Conservation (phyloP, 208 protist species). For the Leishmania mexicana region DNA sequence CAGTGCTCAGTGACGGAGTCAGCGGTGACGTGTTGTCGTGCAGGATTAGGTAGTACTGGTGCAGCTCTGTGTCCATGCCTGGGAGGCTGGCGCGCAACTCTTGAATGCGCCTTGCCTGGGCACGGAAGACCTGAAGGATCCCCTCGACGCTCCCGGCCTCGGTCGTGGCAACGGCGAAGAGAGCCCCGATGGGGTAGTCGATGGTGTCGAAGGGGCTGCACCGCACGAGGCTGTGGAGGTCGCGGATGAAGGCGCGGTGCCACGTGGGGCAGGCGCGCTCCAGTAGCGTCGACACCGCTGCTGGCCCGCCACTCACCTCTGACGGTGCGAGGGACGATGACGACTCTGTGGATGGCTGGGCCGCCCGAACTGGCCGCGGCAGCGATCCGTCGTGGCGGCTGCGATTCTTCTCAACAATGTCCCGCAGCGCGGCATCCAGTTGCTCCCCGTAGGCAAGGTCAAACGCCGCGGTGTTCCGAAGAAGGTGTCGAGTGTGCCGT, state of each 20-base stretch:
- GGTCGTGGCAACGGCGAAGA: conserved; percentile 63
- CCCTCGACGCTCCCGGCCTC: conserved; percentile 59
- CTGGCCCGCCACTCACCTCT: conserved; percentile 12
- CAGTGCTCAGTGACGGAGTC: conserved; percentile 43
- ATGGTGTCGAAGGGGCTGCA: conserved; percentile 77
- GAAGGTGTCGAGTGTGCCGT: conserved; percentile 39
- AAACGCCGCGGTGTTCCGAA: conserved; percentile 45
- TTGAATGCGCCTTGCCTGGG: conserved; percentile 36
- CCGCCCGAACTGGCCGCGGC: conserved; percentile 19
- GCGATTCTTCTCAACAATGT: conserved; percentile 40
- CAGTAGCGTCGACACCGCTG: conserved; percentile 40
- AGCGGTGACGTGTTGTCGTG: conserved; percentile 59
- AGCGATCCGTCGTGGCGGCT: conserved; percentile 32
- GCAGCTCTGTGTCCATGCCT: conserved; percentile 73
- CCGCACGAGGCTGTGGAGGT: conserved; percentile 64
- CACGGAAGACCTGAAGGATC: conserved; percentile 48
- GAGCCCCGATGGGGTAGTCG: conserved; percentile 76
- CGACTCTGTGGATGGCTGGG: neutral
- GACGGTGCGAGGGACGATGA: neutral
- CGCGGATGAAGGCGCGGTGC: conserved; percentile 57
- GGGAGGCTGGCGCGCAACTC: conserved; percentile 51
- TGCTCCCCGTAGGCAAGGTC: conserved; percentile 82
- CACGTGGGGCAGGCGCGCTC: conserved; percentile 66
- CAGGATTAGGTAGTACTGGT: conserved; percentile 73
- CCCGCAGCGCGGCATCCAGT: conserved; percentile 53